These are phyloP conservation scores for Zizania latifolia DNA, from an alignment of 176 grass and related monocot species.

Conservation along the genomic window DNA sequence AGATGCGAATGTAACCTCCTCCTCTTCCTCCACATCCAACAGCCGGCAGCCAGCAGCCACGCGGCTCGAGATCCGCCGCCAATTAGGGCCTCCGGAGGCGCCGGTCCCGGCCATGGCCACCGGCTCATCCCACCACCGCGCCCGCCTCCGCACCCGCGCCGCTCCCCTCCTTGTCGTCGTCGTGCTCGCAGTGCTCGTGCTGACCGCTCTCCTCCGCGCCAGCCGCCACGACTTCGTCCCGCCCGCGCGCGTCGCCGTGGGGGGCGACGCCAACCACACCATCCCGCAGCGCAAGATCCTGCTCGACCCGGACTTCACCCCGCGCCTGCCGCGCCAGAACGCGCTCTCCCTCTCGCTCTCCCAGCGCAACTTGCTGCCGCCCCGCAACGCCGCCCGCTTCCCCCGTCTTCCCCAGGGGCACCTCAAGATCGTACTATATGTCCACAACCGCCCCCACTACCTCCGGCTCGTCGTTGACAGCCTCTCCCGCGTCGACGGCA, in stretches of 20 bases:
- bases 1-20: neutral
- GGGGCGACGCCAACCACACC: neutral
- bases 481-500: conserved; percentile 69
- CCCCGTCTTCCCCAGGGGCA: conserved; percentile 46
- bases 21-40: too few species aligned
- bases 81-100: conserved; percentile 3
- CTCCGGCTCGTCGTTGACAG: conserved; percentile 67
- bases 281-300: conserved; percentile 35
- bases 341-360: conserved; percentile 70
- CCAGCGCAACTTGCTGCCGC: conserved; percentile 59
- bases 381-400: conserved; percentile 60
- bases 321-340: conserved; percentile 61
- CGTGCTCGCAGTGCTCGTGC: conserved; percentile 45
- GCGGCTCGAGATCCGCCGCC: conserved; percentile 31
- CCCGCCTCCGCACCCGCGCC: conserved; percentile 39
- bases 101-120: conserved; percentile 4
- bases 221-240: conserved; percentile 17
- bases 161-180: conserved; percentile 38
- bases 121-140: conserved; percentile 3
- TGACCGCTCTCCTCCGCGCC: conserved; percentile 54
- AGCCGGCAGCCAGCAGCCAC: conserved; percentile 19
- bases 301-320: conserved; percentile 53
- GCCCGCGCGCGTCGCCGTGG: neutral
- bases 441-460: conserved; percentile 87
- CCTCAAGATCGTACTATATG: conserved; percentile 77